Base-by-base conservation (phyloP, 164 flowering plant genomes). In the Berberis vulgaris region DNA sequence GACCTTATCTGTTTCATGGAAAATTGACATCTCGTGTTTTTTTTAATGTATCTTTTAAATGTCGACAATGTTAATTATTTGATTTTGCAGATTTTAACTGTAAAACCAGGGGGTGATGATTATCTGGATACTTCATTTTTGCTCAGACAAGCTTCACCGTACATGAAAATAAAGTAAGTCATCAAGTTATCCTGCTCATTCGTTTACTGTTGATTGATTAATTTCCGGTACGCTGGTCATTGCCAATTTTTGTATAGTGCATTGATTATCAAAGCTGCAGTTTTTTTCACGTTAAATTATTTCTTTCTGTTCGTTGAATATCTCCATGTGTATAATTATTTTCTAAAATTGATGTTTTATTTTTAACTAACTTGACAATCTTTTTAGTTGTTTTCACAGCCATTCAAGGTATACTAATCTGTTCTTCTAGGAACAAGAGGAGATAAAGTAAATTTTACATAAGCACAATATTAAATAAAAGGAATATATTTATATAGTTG, bases 131-230 rank as follows among this genome's bases (percentile, higher is more conserved):
- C 96, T 43, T 79, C 93, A 10, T 79, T 76, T 79, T 67, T 89
- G 58, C 77, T 92, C 45, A 81, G 86, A 72, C 96, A 92, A 69
- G 96, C 98, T 66, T 84, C 96, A 38, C 96, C 98, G 43, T 87
- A 60, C 49, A 83, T 80, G 86, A 76, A 81, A 65, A 92, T 92
- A 72, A 89, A 82, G 98, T 92, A 78, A 57, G 55, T 6, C 13
- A 49, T 47, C 57, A 40, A 9, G 46, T 41, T 60, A 1, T 59
- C 40, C 12, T 49, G 49, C 5, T 7, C 26, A 42, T 7, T 59
- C 40, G 43, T 64, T 47, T 7, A 56, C 57, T 45, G 10, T 56
- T 40, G 55, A 65, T 46, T 41, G 3, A 43, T 13, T 2, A 8
- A 46, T 5, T 5, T 46, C 6, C 49, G 8, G 5, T 8, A 46